Evolutionary conservation across 2,329 filamentous ascomycete genomes (phyloP), one percentile per base, ranked within the genome.

Genomic region (Talaromyces marneffei): DNA sequence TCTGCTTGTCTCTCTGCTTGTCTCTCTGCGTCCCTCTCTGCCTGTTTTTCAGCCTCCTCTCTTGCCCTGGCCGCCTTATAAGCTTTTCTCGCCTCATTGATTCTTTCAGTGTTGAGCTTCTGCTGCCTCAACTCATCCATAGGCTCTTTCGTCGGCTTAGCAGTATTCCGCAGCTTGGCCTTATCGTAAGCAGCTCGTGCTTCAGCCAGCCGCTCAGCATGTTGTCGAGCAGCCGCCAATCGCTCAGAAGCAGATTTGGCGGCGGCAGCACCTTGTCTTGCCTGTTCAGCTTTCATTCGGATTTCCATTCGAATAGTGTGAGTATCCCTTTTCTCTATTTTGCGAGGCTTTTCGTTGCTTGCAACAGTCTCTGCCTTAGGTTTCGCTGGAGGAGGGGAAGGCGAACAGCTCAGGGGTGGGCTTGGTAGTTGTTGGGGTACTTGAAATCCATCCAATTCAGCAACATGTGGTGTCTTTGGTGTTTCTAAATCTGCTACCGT

Each of bases 381-480:
- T 63, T 39, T 37, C 18, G 25, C 4, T 6, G 57, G 33, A 20
- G 61, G 39, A 42, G 61, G 53, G 5, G 62, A 63, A 9, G 57
- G 58, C 1, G 54, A 57, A 44, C 31, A 27, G 33, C 62, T 63
- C 7, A 57, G 39, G 0, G 62, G 59, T 9, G 58, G 57, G 27
- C 62, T 61, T 2, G 62, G 57, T n/a, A 61, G 31, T 20, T 61
- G 62, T 9, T 63, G 67, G 18, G 66, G 60, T 4, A 75, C 66
- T 60, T 75, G 73, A 27, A 69, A 64, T 8, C 74, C 72, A 50
- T 75, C 74, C 31, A 75, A 60, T 56, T 75, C 73, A 3, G 73
- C 74, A 18, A 75, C 70, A 61, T 72, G 71, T 4, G 68, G 48
- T 7, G 69, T 64, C 57, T 63, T 66, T 23, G 68, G 52, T 1